Conservation (phyloP, 2,329 filamentous ascomycete genomes). For the Tolypocladium cylindrosporum region DNA sequence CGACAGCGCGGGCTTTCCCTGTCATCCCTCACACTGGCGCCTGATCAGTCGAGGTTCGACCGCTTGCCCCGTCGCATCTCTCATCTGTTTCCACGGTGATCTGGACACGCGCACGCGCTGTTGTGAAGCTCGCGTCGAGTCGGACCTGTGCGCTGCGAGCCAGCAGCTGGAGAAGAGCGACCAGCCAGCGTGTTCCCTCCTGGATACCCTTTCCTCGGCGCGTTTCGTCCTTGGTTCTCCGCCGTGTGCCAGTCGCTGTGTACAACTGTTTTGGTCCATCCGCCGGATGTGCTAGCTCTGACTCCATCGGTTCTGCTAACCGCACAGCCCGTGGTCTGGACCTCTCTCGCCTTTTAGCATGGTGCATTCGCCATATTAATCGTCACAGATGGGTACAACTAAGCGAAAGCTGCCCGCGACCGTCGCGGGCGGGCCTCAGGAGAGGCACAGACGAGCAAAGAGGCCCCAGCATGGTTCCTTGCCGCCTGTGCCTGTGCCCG, state of each 20-base stretch:
- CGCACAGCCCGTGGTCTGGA: not conserved
- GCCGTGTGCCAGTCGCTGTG: not conserved
- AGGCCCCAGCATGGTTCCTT: slow-evolving; percentile 21
- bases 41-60: not conserved
- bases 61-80: not conserved
- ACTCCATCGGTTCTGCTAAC: not conserved
- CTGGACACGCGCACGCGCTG: not conserved
- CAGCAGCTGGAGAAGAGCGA: not conserved
- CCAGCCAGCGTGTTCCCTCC: not conserved
- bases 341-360: not conserved
- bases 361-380: not conserved
- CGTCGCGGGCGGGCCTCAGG: slow-evolving; percentile 22
- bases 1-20: not conserved
- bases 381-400: slow-evolving; percentile 23
- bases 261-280: not conserved
- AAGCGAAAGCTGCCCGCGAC: slow-evolving; percentile 21
- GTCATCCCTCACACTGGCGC: not conserved
- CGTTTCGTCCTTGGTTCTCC: not conserved
- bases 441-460: slow-evolving; percentile 22
- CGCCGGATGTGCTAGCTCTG: not conserved
- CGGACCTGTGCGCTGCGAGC: not conserved
- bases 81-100: not conserved
- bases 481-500: slow-evolving; percentile 18
- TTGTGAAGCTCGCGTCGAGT: not conserved
- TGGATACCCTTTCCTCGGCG: not conserved